These are phyloP conservation scores for Botrytis squamosa DNA, from an alignment of 2,329 filamentous ascomycete species.

Conservation along the genomic window DNA sequence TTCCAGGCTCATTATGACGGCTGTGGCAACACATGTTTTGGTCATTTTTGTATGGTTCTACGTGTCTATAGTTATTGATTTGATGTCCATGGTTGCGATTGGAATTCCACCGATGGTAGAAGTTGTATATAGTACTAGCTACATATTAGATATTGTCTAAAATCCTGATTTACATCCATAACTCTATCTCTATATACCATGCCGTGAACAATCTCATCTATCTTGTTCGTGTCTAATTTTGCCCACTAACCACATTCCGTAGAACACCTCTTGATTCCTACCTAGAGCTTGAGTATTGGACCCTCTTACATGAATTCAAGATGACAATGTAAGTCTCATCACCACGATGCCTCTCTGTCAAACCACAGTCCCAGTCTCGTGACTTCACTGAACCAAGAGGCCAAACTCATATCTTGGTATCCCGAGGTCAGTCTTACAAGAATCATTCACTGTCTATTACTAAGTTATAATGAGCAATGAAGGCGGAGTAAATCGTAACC, in stretches of 20 bases:
- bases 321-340: background rate
- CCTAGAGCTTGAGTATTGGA: background rate
- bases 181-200: no score
- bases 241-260: background rate
- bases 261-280: fast-evolving
- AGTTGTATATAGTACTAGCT: background rate
- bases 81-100: no score
- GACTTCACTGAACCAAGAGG: background rate
- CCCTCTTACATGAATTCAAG: background rate
- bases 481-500: background rate
- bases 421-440: background rate
- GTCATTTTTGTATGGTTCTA: background rate
- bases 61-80: background rate
- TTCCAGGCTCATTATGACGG: background rate
- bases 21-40: no score
- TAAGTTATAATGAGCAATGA: background rate
- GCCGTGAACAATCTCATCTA: background rate
- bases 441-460: background rate
- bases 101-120: background rate
- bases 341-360: background rate
- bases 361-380: background rate
- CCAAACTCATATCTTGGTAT: no score
- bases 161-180: background rate
- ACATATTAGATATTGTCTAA: background rate
- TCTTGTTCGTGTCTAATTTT: background rate